Base-by-base conservation (phyloP, 225 moss, liverwort and hornwort genomes). In the Lunularia cruciata region DNA sequence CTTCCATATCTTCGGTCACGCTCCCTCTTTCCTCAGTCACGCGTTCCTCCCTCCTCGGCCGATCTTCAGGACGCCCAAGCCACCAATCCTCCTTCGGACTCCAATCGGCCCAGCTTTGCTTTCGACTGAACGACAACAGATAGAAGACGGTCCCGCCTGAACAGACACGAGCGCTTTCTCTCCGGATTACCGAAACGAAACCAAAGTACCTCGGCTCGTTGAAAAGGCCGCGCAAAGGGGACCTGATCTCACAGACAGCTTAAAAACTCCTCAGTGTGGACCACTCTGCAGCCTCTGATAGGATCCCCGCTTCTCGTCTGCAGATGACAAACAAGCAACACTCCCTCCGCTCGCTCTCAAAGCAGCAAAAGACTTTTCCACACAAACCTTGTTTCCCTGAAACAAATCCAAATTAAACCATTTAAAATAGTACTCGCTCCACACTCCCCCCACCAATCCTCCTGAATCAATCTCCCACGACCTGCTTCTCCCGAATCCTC, bases 251-350 rank as follows among this genome's bases (percentile, higher is more conserved):
- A 23, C 28, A 34, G 52, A 54, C 68, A 53, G 68, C 68, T 68
- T 68, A 38, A 54, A 68, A 68, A 68, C 68, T 52, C 53, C 52
- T 23, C 68, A 47, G 51, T 68, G 68, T 68, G 68, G 68, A 68
- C 68, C 68, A 54, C 37, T 52, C 68, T 52, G 68, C 51, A 68
- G 52, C 52, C 65, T 68, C 68, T 53, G 52, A 68, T 68, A 68
- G 68, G 68, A 68, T 68, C 68, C n/a, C 68, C 52, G 43, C 43
- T 45, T 39, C 27, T 27, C 42, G 27, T 54, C 49, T 67, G 68
- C 65, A 68, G 53, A 52, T 69, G 69, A 57, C 69, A 69, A 57
- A 43, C 69, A 69, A 57, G 69, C 67, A n/a, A 67, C 57, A 57
- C 54, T 52, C 68, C 47, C 47, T 65, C 31, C 65, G 47, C 65